phyloP scores from a whole-genome alignment of 352 stramenopile genomes.

The Globisporangium paddicum region DNA sequence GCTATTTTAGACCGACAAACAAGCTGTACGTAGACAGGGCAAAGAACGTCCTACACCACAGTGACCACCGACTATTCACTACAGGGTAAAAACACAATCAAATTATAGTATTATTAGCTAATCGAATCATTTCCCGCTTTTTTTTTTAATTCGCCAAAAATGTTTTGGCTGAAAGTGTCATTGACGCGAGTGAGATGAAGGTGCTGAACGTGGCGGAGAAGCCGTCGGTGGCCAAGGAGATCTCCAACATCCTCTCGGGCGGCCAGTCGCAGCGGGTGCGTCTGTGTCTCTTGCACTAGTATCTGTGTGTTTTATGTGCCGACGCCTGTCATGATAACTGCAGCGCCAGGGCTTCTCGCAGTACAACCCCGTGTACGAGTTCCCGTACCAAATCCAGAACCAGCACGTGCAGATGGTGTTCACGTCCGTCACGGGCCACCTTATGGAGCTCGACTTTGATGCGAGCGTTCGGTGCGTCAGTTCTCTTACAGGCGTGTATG shows the following conservation, averaged over 20 bases:
- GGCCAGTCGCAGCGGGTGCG: conserved; percentile 53
- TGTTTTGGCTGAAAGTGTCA: conserved; percentile 11
- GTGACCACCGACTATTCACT: too few species aligned
- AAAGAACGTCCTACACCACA: too few species aligned
- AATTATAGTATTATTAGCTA: not conserved
- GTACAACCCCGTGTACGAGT: conserved; percentile 92
- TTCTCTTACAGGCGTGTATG: not conserved
- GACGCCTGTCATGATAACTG: not conserved
- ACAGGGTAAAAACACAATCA: too few species aligned
- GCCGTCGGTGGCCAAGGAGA: conserved; percentile 97
- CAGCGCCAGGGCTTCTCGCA: conserved; percentile 71
- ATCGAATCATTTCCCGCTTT: not conserved
- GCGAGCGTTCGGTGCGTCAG: conserved; percentile 42
- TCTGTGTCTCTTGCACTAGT: conserved; percentile 6
- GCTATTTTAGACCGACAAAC: too few species aligned
- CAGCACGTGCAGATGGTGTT: conserved; percentile 89
- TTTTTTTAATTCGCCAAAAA: not conserved
- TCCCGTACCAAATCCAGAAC: conserved; percentile 81
- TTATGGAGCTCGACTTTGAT: conserved; percentile 97
- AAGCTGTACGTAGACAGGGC: too few species aligned
- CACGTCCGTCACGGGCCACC: conserved; percentile 97
- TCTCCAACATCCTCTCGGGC: conserved; percentile 92
- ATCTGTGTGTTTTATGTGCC: not conserved
- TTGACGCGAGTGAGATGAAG: conserved; percentile 35
- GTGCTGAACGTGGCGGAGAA: conserved; percentile 99